These are phyloP conservation scores for Phytopythium vexans DNA, from an alignment of 352 stramenopile genomes.

Conservation along the genomic window DNA sequence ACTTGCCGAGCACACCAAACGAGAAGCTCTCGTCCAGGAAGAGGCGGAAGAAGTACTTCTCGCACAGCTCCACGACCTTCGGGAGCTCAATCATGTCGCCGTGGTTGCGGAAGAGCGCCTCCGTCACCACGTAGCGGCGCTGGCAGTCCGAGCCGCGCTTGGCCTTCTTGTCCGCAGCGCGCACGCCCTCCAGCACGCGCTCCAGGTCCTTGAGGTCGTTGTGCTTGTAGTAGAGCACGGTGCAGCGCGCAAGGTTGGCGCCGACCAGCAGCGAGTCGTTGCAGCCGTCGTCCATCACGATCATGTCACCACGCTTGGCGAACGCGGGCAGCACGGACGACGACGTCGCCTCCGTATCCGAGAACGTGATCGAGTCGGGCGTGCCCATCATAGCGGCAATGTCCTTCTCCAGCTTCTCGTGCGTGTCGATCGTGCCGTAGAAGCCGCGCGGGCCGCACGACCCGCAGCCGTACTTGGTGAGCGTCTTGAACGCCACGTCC, in stretches of 20 bases:
- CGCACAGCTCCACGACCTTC: conserved; percentile 91
- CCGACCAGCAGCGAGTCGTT: conserved; percentile 94
- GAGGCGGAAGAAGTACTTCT: conserved; percentile 83
- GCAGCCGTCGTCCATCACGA: conserved; percentile 95
- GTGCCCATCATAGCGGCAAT: conserved; percentile 92
- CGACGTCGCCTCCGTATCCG: conserved; percentile 93
- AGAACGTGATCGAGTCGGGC: conserved; percentile 96
- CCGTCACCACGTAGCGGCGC: conserved; percentile 96
- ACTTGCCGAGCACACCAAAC: conserved; percentile 95
- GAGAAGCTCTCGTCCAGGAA: conserved; percentile 90
- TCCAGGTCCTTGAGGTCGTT: conserved; percentile 97
- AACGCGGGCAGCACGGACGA: conserved; percentile 96
- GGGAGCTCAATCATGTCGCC: conserved; percentile 94
- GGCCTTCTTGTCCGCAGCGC: conserved; percentile 87
- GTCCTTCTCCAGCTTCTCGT: conserved; percentile 89
- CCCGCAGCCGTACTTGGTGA: conserved; percentile 96
- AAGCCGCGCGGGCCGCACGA: conserved; percentile 97
- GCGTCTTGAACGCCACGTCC: conserved; percentile 80
- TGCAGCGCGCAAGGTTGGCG: conserved; percentile 92
- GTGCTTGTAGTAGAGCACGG: conserved; percentile 96
- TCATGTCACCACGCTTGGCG: conserved; percentile 95
- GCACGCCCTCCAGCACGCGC: conserved; percentile 87
- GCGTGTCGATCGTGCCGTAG: conserved; percentile 96
- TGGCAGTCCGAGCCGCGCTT: conserved; percentile 80
- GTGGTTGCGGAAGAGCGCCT: conserved; percentile 98